phyloP scores from a whole-genome alignment of 2,329 filamentous ascomycete species.

The Tolypocladium pustulatum region DNA sequence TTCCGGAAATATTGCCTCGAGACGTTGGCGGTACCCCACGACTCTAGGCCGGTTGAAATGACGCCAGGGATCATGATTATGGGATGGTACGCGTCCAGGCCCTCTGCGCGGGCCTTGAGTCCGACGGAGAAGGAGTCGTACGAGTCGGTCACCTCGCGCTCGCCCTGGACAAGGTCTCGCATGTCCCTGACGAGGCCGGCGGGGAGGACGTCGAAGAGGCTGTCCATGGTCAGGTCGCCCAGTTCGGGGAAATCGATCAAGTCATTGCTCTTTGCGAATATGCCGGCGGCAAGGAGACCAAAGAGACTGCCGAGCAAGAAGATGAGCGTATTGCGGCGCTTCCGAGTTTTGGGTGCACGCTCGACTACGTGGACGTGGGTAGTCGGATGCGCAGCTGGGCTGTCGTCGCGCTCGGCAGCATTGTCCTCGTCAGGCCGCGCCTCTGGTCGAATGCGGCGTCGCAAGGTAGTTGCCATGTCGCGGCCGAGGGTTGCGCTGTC shows the following conservation, averaged over 20 bases:
- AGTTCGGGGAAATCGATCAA: slow-evolving; percentile 70
- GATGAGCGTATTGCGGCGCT: slow-evolving; percentile 69
- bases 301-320: slow-evolving; percentile 86
- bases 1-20: slow-evolving; percentile 91
- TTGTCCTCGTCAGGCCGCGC: slow-evolving; percentile 10
- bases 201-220: slow-evolving; percentile 76
- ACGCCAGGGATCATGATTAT: slow-evolving; percentile 97
- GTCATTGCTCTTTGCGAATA: slow-evolving; percentile 84
- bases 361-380: slow-evolving; percentile 33
- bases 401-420: slow-evolving; percentile 17
- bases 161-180: slow-evolving; percentile 73
- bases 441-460: slow-evolving; percentile 19
- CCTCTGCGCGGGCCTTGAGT: slow-evolving; percentile 69
- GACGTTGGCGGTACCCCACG: slow-evolving; percentile 80
- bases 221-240: slow-evolving; percentile 71
- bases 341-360: slow-evolving; percentile 42
- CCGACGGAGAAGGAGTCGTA: slow-evolving; percentile 94
- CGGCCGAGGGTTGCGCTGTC: neutral
- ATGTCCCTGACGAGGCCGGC: slow-evolving; percentile 79
- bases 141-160: slow-evolving; percentile 70
- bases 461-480: slow-evolving; percentile 21
- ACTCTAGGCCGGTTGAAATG: slow-evolving; percentile 93
- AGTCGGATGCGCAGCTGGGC: slow-evolving; percentile 12
- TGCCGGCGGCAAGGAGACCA: slow-evolving; percentile 76
- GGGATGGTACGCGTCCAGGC: slow-evolving; percentile 71